Percentiles rank a stretch among this genome's conserved stretches.
Conservation (phyloP, 768 basidiomycete species). For the Exsudoporus frostii region DNA sequence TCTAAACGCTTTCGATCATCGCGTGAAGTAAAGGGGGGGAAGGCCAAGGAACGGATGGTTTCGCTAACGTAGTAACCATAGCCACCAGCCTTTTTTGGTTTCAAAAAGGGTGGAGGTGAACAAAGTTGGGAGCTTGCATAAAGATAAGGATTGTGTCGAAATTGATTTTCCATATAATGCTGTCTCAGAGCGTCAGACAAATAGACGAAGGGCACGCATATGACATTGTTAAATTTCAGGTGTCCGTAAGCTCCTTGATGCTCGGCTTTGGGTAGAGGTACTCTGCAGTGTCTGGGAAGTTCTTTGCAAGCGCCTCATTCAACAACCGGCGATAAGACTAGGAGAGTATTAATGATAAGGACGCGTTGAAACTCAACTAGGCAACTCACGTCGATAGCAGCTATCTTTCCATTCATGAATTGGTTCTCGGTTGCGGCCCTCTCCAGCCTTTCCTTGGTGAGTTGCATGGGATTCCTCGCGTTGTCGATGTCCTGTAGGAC, state of each 20-base stretch:
- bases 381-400: conserved; percentile 62
- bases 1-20: conserved; percentile 25
- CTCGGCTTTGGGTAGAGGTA: conserved; percentile 18
- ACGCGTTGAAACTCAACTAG: not conserved
- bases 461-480: conserved; percentile 74
- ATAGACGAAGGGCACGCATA: not conserved
- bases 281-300: conserved; percentile 56
- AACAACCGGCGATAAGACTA: conserved; percentile 70
- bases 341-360: conserved; percentile 2
- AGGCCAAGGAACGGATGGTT: conserved; percentile 5
- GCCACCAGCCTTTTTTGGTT: conserved; percentile 15
- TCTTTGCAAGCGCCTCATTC: conserved; percentile 67
- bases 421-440: conserved; percentile 86
- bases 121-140: conserved; percentile 12
- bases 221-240: conserved; percentile 2
- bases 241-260: conserved; percentile 8
- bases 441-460: conserved; percentile 78
- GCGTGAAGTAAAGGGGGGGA: conserved; percentile 17
- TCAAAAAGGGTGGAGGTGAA: conserved; percentile 15
- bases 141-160: conserved; percentile 20
- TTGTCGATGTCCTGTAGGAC: conserved; percentile 78
- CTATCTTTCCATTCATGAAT: conserved; percentile 87
- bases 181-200: conserved; percentile 3
- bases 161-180: conserved; percentile 13
- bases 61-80: conserved; percentile 16